Base-by-base conservation (phyloP, 768 basidiomycete genomes). In the Leccinum boreale region DNA sequence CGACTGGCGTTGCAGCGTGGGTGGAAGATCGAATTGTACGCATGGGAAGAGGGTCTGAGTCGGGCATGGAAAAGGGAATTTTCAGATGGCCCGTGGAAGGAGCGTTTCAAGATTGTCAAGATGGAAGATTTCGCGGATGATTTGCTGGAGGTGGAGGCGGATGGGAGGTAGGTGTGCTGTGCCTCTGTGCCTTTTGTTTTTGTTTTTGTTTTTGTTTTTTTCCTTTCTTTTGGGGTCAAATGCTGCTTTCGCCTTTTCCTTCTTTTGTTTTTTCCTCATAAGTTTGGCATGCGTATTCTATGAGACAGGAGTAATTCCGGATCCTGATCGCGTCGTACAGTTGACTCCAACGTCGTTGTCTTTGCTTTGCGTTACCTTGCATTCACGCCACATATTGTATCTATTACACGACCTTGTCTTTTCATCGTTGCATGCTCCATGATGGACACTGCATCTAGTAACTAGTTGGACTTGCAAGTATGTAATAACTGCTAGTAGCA, bases 21-120 rank as follows among this genome's bases (percentile, higher is more conserved):
- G 2, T 98, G 95, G 95, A 81, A 79, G 56, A 93, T 98, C n/a
- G 95, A 98, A 74, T 68, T 98, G 66, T 94, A 93, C 74, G 90
- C 91, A 1, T 98, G 94, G 88, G 88, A 90, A 67, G 85, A 87
- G 49, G 89, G 90, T 2, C 70, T 92, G 58, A 93, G 92, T 70
- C 80, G 83, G 23, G 79, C 86, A 21, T 94, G 90, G 91, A 82
- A 78, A 71, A 77, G 83, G 51, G 84, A 87, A 70, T 90, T 90
- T 72, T 86, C 87, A 1, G 79, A 79, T 29, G 77, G 75, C 3
- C 70, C 60, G 73, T 69, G 66, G 64, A 69, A 64, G 53, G 73
- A 75, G 33, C 67, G 64, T 66, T 87, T 87, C 65, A 75, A 73
- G 53, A 78, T 88, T 23, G 78, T 88, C 61, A 81, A 77, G 52